Evolutionary conservation across 2,329 filamentous ascomycete genomes (phyloP).

Genomic region (Podosphaera xanthii): DNA sequence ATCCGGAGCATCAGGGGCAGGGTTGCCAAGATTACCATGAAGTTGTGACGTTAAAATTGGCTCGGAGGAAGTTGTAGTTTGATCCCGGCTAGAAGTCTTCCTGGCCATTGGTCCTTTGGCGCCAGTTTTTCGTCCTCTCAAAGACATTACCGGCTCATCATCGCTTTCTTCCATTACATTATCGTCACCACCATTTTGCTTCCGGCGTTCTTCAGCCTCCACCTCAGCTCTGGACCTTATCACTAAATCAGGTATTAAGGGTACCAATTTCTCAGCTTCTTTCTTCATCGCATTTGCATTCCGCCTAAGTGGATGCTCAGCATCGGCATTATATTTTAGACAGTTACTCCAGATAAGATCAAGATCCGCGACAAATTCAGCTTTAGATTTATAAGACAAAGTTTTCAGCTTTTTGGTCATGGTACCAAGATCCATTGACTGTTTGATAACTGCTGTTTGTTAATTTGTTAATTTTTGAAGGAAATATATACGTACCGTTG

Average conservation of each 20-base stretch:
- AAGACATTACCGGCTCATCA: conserved; percentile 96
- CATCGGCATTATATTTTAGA: conserved; percentile 80
- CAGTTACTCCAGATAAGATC: conserved; percentile 96
- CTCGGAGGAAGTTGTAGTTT: conserved; percentile 57
- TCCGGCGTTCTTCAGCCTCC: conserved; percentile 64
- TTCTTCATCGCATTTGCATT: conserved; percentile 94
- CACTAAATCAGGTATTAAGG: conserved; percentile 77
- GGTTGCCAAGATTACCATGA: conserved; percentile 36
- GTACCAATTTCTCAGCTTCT: conserved; percentile 89
- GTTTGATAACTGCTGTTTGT: conserved; percentile 58
- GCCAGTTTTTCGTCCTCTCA: conserved; percentile 70
- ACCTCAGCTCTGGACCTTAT: conserved; percentile 85
- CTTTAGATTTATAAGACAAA: conserved; percentile 63
- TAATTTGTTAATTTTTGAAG: conserved; percentile 5
- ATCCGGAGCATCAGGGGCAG: conserved; percentile 52
- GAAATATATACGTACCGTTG: conserved; percentile 36
- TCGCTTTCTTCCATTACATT: conserved; percentile 80
- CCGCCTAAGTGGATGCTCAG: conserved; percentile 65
- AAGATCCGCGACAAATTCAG: conserved; percentile 81
- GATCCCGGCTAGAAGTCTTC: conserved; percentile 52
- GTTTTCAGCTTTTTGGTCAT: conserved; percentile 96
- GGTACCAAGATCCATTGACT: conserved; percentile 88
- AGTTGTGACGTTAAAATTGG: conserved; percentile 50
- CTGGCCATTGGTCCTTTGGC: conserved; percentile 49
- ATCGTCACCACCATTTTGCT: conserved; percentile 66